Evolutionary conservation across 2,329 filamentous ascomycete genomes (phyloP).

Genomic region (Trichoderma oligosporum): DNA sequence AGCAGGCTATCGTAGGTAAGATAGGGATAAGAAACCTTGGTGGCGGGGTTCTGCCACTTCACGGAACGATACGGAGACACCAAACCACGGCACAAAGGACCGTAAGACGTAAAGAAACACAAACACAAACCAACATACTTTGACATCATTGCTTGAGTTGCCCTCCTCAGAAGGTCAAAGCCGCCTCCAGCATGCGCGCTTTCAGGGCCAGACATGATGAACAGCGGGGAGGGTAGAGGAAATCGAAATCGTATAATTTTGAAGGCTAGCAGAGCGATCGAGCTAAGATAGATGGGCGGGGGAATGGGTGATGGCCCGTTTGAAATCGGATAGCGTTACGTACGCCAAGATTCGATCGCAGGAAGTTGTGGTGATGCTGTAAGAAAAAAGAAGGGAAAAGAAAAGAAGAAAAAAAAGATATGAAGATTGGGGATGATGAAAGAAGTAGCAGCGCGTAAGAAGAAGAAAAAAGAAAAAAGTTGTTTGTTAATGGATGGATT

Average conservation of each 20-base stretch:
- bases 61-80: constrained; percentile 12
- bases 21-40: background rate
- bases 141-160: constrained; percentile 62
- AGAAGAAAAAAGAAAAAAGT: background rate
- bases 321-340: constrained; percentile 18
- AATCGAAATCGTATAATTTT: constrained; percentile 2
- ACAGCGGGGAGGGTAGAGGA: background rate
- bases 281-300: constrained; percentile 8
- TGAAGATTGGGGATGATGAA: constrained; percentile 12
- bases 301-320: constrained; percentile 1
- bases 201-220: constrained; percentile 50
- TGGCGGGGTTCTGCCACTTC: constrained; percentile 13
- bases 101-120: background rate
- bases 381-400: background rate
- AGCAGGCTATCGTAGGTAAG: constrained; percentile 1
- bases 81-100: constrained; percentile 8
- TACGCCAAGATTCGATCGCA: constrained; percentile 18
- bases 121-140: constrained; percentile 44
- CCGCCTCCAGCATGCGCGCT: constrained; percentile 40
- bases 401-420: constrained; percentile 2
- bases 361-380: constrained; percentile 10
- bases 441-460: background rate
- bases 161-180: constrained; percentile 56
- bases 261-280: constrained; percentile 11
- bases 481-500: constrained; percentile 17